Conservation (phyloP, 352 stramenopile genomes). For the Elongisporangium senticosum region DNA sequence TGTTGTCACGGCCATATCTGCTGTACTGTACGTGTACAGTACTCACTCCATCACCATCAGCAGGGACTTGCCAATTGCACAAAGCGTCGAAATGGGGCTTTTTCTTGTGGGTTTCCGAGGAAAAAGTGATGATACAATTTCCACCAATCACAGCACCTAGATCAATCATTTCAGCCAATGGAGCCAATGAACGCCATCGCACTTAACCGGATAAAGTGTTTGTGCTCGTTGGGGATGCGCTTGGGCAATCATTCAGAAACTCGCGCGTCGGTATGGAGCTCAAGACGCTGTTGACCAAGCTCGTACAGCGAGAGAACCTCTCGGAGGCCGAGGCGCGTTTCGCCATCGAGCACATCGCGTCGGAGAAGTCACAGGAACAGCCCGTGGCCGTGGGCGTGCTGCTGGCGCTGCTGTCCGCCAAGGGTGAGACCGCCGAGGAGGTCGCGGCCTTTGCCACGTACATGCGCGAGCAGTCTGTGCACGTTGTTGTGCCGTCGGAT, state of each 20-base stretch:
- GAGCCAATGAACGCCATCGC: background rate
- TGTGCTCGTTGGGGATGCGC: background rate
- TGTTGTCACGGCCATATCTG: too few relatives aligned
- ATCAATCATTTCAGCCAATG: background rate
- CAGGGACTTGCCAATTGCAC: background rate
- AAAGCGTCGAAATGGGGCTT: background rate
- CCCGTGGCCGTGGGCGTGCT: constrained; percentile 86
- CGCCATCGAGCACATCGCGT: constrained; percentile 71
- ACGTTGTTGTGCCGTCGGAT: constrained; percentile 56
- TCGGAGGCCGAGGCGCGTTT: constrained; percentile 59
- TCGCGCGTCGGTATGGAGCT: constrained; percentile 37
- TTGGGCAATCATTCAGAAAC: background rate
- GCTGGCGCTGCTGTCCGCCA: constrained; percentile 91
- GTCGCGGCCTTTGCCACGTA: constrained; percentile 94
- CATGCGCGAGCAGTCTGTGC: constrained; percentile 92
- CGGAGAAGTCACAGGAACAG: constrained; percentile 48
- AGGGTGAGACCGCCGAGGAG: constrained; percentile 93
- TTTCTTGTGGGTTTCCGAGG: background rate
- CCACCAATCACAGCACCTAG: background rate
- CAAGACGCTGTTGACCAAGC: constrained; percentile 68
- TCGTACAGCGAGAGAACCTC: constrained; percentile 66
- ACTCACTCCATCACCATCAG: too few relatives aligned
- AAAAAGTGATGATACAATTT: background rate
- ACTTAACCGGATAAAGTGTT: background rate
- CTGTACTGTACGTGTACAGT: too few relatives aligned